Base-by-base conservation (phyloP, 78 protist genomes). In the Planoprotostelium fungivorum region DNA sequence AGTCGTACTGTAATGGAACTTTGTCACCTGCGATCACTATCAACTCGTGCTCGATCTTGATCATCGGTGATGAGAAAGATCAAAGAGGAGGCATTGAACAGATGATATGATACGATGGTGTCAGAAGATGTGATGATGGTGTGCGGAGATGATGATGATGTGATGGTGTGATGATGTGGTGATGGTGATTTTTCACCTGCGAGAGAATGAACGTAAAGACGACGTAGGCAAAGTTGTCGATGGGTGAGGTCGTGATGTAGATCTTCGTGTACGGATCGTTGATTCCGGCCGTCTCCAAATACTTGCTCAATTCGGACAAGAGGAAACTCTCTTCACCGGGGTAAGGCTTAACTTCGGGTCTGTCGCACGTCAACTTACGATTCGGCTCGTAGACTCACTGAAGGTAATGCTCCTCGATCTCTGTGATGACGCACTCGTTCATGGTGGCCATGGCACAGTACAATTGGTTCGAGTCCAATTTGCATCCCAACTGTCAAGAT, bases 291-390 rank as follows among this genome's bases (percentile, higher is more conserved):
- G 92, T 84, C 39, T 97, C 97, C 73, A 95, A 89, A 92, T 90
- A 97, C 38, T 87, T 63, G 28, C 95, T 88, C 29, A 97, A 91
- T 87, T 96, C 96, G 10, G 91, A 86, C 31, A 96, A 92, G 16
- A 96, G 83, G 31, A 90, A 93, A 87, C 90, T 93, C 35, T 95
- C 97, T 35, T 89, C 96, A 29, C 86, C 73, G n/a, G 99, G 99
- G 85, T 94, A 95, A 35, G 98, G 97, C 38, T 84, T n/a, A 29
- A 28, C 23, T 38, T 94, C 96, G 1, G 97, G 98, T 73, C 96
- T 87, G 86, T 37, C 38, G 0, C 35, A 83, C 25, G 34, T 1
- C n/a, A 25, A 1, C 23, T 25, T 28, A n/a, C 90, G 0, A 0
- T 28, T 28, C 87, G 29, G 35, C 1, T 25, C 25, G 29, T 31